Evolutionary conservation across 305 asterid species (phyloP).

Genomic region (Rubia balearica): DNA sequence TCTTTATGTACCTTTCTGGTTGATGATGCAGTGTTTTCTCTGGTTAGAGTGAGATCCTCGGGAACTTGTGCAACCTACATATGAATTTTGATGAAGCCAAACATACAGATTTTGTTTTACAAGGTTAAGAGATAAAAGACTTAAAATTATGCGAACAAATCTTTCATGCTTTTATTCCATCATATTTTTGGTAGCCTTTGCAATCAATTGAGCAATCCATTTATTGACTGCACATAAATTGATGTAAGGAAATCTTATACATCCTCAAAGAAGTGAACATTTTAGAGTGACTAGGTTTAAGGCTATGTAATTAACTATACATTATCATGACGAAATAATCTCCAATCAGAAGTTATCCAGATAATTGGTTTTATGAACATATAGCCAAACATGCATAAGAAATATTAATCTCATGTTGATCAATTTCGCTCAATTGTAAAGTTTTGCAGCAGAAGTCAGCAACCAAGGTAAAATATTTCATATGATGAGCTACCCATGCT

Average conservation of each 20-base stretch:
- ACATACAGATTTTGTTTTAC: too few relatives aligned
- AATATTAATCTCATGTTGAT: not conserved
- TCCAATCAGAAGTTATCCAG: not conserved
- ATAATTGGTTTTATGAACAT: not conserved
- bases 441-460: not conserved
- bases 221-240: conserved; percentile 58
- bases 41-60: too few relatives aligned
- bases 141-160: too few relatives aligned
- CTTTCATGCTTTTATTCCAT: conserved; percentile 88
- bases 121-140: too few relatives aligned
- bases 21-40: too few relatives aligned
- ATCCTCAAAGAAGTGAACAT: not conserved
- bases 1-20: too few relatives aligned
- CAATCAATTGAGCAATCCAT: conserved; percentile 91
- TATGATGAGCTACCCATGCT: not conserved
- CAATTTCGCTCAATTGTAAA: not conserved
- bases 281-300: not conserved
- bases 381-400: not conserved
- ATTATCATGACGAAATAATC: not conserved
- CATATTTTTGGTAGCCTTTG: conserved; percentile 76
- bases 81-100: too few relatives aligned
- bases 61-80: too few relatives aligned
- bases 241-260: not conserved
- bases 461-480: not conserved
- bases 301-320: not conserved